A percentile compares a stretch with the other conserved stretches of the same genome.
These are phyloP conservation scores for Starmerella kuoi DNA, from an alignment of 805 yeast genomes.

Conservation along the genomic window DNA sequence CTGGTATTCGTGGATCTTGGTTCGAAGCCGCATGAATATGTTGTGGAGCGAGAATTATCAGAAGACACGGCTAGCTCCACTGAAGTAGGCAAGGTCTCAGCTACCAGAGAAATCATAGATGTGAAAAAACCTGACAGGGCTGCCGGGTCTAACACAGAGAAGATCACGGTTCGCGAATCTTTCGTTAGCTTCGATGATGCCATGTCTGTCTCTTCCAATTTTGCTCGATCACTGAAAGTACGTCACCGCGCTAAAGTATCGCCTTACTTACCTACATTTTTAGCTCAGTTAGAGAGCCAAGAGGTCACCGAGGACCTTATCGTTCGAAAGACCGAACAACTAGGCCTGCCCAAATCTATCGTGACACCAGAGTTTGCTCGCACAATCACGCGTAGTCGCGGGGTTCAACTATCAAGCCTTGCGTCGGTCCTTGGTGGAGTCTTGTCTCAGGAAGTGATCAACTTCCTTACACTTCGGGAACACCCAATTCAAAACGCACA, in stretches of 20 bases:
- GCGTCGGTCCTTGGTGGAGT: conserved; percentile 85
- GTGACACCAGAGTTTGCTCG: conserved; percentile 31
- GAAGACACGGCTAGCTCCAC: conserved; percentile 29
- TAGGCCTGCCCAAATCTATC: conserved; percentile 39
- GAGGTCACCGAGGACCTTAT: conserved; percentile 20
- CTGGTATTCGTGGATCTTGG: conserved; percentile 70
- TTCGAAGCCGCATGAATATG: conserved; percentile 35
- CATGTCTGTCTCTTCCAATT: conserved; percentile 12
- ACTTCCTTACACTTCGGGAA: conserved; percentile 61
- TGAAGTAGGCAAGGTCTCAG: conserved; percentile 38
- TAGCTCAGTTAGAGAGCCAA: conserved; percentile 42
- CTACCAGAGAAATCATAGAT: conserved; percentile 34
- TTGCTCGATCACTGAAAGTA: conserved; percentile 19
- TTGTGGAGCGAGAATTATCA: conserved; percentile 21
- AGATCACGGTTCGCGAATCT: conserved; percentile 27
- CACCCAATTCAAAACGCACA: conserved; percentile 72
- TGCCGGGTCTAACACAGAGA: conserved; percentile 27
- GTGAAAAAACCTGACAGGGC: conserved; percentile 32
- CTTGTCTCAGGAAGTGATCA: conserved; percentile 80
- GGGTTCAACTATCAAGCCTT: conserved; percentile 64
- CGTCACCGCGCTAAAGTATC: conserved; percentile 37
- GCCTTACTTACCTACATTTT: conserved; percentile 46
- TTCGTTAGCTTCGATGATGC: conserved; percentile 21
- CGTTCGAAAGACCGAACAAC: conserved; percentile 18
- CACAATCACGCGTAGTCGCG: conserved; percentile 27